phyloP scores from a whole-genome alignment of 768 basidiomycete species.

The Trametes elegans region DNA sequence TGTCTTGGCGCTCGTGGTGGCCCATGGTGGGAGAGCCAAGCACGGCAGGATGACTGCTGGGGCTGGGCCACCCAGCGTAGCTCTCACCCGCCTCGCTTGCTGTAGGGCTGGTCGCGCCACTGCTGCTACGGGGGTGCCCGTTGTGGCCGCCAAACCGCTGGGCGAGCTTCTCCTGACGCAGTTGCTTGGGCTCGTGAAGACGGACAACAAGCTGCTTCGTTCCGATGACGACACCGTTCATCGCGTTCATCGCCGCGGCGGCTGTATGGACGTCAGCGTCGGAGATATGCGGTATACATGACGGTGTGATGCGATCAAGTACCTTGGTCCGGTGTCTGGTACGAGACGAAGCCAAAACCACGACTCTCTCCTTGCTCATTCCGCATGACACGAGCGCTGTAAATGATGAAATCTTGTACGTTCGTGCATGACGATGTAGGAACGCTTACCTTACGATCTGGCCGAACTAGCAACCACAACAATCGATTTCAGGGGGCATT shows the following conservation, averaged over 20 bases:
- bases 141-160: constrained; percentile 74
- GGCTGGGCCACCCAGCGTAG: constrained; percentile 72
- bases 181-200: constrained; percentile 86
- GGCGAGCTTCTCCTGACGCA: constrained; percentile 87
- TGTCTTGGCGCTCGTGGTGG: constrained; percentile 50
- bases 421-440: not conserved
- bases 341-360: constrained; percentile 91
- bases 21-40: constrained; percentile 57
- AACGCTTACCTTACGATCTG: constrained; percentile 77
- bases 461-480: constrained; percentile 56
- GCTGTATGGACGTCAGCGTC: constrained; percentile 41
- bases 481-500: constrained; percentile 19
- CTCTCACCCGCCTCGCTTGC: constrained; percentile 80
- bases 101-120: constrained; percentile 84
- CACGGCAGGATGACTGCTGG: constrained; percentile 50
- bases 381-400: constrained; percentile 90
- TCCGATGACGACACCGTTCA: constrained; percentile 77
- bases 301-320: not conserved
- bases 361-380: constrained; percentile 79
- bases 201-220: constrained; percentile 81
- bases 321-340: constrained; percentile 83
- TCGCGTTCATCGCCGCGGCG: constrained; percentile 65
- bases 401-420: not conserved
- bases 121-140: constrained; percentile 75
- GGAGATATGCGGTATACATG: not conserved